Evolutionary conservation across 139 green algal species (phyloP).

Genomic region (Raphidocelis subcapitata): DNA sequence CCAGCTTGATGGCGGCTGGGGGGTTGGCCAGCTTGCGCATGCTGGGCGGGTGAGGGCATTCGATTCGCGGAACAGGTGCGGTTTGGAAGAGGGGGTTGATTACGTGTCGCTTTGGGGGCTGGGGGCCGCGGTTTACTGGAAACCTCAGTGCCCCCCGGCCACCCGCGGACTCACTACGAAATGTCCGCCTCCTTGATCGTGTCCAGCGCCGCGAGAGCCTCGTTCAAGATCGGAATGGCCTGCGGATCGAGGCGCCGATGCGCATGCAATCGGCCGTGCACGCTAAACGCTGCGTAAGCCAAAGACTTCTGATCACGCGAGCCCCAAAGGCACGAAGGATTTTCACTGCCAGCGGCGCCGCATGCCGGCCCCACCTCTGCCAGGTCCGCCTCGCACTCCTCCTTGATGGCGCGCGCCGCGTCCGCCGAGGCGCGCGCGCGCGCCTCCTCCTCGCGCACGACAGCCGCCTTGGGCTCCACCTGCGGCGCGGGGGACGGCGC

Average conservation of each 20-base stretch:
- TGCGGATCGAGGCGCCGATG: constrained; percentile 6
- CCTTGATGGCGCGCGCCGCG: constrained; percentile 75
- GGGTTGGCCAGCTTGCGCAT: constrained; percentile 76
- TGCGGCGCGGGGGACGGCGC: not conserved
- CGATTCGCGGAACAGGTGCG: not conserved
- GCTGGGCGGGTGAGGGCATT: constrained; percentile 11
- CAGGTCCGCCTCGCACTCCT: constrained; percentile 79
- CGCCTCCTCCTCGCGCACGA: constrained; percentile 68
- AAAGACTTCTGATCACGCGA: too few relatives aligned
- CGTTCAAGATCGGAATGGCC: constrained; percentile 77
- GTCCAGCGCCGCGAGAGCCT: constrained; percentile 74
- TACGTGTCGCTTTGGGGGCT: not conserved
- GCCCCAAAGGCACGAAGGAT: too few relatives aligned
- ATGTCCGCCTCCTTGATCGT: constrained; percentile 86
- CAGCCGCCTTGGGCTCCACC: constrained; percentile 61
- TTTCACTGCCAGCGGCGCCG: too few relatives aligned
- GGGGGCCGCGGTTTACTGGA: too few relatives aligned
- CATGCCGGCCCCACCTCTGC: constrained; percentile 47
- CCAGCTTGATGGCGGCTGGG: constrained; percentile 76
- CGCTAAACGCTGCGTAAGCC: too few relatives aligned
- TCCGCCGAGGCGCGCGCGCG: constrained; percentile 61
- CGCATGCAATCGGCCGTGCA: too few relatives aligned
- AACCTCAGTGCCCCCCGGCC: too few relatives aligned
- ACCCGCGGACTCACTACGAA: constrained; percentile 44
- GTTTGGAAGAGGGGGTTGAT: not conserved